Evolutionary conservation across 2,329 filamentous ascomycete species (phyloP), one percentile per base, ranked within the genome.

Genomic region (Scytalidium sp.): DNA sequence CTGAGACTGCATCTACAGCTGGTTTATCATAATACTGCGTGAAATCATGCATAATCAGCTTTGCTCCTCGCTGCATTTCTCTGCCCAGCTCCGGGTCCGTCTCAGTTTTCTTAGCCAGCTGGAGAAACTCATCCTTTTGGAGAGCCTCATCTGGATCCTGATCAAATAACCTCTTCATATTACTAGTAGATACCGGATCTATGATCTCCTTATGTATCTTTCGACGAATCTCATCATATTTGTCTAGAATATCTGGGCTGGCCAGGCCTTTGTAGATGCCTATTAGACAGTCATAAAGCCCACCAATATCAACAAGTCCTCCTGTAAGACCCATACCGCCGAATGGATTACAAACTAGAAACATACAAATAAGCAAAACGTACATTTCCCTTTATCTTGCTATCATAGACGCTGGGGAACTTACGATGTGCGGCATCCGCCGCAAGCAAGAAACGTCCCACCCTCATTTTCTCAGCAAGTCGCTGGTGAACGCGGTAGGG

Each of bases 271-370:
- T 54, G 42, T 68, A 56, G 5, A 72, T 69, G 1, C 68, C 69
- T 23, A 25, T 60, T 19, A 85, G 70, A 56, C 81, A 83, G 56
- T 86, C 81, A 52, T 74, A 80, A 6, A 86, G 70, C 0, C 79
- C 79, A 6, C 79, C 81, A 2, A 82, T 73, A 55, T 85, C 83
- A n/a, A 80, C 79, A 50, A 86, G 80, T 0, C 82, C 83, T 7
- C 81, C 81, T 0, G 81, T 85, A 44, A 85, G 74, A 1, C 83
- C 83, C n/a, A 85, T 67, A 0, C 83, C 82, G 41, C 83, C 83
- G 66, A 68, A 76, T 77, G 19, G 75, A 74, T 53, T 78, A 77
- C 56, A 75, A 77, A n/a, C n/a, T n/a, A n/a, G n/a, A n/a, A n/a
- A n/a, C n/a, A n/a, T n/a, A n/a, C n/a, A n/a, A n/a, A n/a, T n/a